Evolutionary conservation across 345 rosid species (phyloP), one percentile per base, ranked within the genome.

Genomic region (Boechera divaricarpa): DNA sequence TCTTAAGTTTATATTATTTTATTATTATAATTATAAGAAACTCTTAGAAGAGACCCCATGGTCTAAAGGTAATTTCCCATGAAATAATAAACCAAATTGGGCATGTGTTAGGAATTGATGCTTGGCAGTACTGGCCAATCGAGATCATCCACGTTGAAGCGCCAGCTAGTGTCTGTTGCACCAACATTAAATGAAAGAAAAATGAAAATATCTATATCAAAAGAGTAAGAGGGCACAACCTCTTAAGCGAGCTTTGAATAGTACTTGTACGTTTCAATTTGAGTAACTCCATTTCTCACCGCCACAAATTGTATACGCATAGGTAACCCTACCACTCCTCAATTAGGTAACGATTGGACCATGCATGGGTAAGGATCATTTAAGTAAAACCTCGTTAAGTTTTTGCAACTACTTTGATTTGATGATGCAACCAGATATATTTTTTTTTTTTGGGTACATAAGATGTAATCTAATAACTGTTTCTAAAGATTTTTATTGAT

Each of bases 161-260:
- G 66, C 60, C 76, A 70, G 71, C 76, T 77, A 56, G 6, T 36
- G 53, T 77, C 44, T 70, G 80, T 70, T 70, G 60, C 76, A 45
- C 66, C 66, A 47, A 55, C 61, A 70, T 63, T 70, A 70, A 77
- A 54, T 77, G 52, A 38, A 38, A 2, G 59, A 63, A 44, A 58
- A 42, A 24, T 33, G 52, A 56, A 28, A 32, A 36, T 15, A 68
- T 68, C 24, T 38, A 67, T 31, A 15, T 11, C 3, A 32, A 10
- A 39, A 16, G 2, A 18, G 0, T 12, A 13, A 57, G 41, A 58
- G 36, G 57, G 52, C 67, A 58, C 72, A 54, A 66, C 53, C 39
- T 16, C 61, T 45, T 57, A 74, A 5, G 28, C 45, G 45, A 59
- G 47, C 61, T 67, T 49, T 75, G 60, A 75, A 59, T 67, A 16